Evolutionary conservation across 139 green algal genomes (phyloP).

Genomic region (Bryopsis sp.): DNA sequence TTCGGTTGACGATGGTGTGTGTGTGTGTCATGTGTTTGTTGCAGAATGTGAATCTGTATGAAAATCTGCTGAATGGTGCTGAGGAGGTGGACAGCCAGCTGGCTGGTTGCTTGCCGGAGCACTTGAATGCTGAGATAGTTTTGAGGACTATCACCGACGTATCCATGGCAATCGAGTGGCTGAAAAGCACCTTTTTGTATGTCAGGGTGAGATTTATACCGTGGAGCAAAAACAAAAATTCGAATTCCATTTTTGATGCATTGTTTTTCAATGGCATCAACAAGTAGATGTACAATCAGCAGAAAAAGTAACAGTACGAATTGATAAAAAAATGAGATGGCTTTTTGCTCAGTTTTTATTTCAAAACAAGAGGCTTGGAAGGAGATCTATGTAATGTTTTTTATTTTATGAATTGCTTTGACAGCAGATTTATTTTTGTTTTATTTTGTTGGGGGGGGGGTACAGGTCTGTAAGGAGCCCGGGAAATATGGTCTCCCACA

Average conservation of each 20-base stretch:
- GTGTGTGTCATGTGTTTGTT: neutral
- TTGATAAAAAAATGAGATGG: too few species aligned
- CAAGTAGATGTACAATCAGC: too few species aligned
- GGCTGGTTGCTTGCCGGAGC: slow-evolving; percentile 48
- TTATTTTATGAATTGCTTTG: too few species aligned
- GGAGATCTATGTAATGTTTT: too few species aligned
- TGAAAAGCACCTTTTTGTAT: slow-evolving; percentile 75
- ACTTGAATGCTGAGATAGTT: slow-evolving; percentile 70
- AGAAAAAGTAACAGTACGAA: too few species aligned
- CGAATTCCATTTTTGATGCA: neutral
- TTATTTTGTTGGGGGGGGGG: too few species aligned
- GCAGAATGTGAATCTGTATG: slow-evolving; percentile 21
- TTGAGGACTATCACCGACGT: slow-evolving; percentile 61
- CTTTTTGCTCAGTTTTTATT: too few species aligned
- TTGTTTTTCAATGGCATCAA: too few species aligned
- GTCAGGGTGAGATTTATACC: slow-evolving; percentile 37
- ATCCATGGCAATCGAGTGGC: slow-evolving; percentile 50
- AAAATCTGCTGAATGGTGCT: slow-evolving; percentile 22
- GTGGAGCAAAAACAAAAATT: neutral
- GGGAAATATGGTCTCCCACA: slow-evolving; percentile 29
- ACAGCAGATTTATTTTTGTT: too few species aligned
- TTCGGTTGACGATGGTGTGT: neutral
- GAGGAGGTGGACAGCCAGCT: slow-evolving; percentile 61
- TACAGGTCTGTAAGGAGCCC: slow-evolving; percentile 27
- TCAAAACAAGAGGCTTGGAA: too few species aligned